Conservation (phyloP, 2,329 filamentous ascomycete genomes). For the Calonectria pteridis region DNA sequence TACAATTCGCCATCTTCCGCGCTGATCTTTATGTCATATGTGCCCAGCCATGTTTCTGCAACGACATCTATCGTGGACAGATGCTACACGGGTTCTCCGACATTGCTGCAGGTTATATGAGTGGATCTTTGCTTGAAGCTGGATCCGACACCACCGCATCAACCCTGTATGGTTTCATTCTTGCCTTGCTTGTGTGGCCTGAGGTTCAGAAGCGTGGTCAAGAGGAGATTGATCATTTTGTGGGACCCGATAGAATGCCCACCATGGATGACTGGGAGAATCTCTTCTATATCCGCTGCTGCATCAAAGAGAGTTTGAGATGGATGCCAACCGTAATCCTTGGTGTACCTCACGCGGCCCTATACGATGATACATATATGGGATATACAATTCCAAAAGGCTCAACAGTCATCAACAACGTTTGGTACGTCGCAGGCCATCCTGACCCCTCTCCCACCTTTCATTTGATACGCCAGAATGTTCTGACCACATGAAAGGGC, state of each 20-base stretch:
- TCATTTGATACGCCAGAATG: too few species aligned
- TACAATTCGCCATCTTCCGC: too few species aligned
- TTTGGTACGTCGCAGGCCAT: conserved; percentile 29
- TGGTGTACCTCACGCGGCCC: conserved; percentile 54
- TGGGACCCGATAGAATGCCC: conserved; percentile 58
- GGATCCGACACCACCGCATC: conserved; percentile 49
- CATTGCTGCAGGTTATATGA: conserved; percentile 36
- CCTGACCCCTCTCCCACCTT: too few species aligned
- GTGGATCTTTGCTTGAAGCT: conserved; percentile 43
- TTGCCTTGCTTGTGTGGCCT: conserved; percentile 60
- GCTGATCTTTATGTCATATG: too few species aligned
- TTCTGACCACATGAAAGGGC: conserved; percentile 26
- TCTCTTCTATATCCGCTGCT: conserved; percentile 56
- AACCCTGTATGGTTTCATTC: conserved; percentile 50
- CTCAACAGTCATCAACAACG: conserved; percentile 38
- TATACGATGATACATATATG: conserved; percentile 42
- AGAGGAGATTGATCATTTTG: conserved; percentile 57
- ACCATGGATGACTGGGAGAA: conserved; percentile 55
- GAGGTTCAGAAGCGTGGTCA: conserved; percentile 57
- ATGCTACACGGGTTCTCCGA: conserved; percentile 32
- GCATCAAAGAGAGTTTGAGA: conserved; percentile 50
- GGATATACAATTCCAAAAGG: conserved; percentile 46
- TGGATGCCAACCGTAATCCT: conserved; percentile 48
- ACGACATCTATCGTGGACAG: conserved; percentile 32
- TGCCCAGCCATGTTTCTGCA: conserved; percentile 36